These are phyloP conservation scores for Corynespora cassiicola DNA, from an alignment of 2,329 filamentous ascomycete species.

Conservation along the genomic window DNA sequence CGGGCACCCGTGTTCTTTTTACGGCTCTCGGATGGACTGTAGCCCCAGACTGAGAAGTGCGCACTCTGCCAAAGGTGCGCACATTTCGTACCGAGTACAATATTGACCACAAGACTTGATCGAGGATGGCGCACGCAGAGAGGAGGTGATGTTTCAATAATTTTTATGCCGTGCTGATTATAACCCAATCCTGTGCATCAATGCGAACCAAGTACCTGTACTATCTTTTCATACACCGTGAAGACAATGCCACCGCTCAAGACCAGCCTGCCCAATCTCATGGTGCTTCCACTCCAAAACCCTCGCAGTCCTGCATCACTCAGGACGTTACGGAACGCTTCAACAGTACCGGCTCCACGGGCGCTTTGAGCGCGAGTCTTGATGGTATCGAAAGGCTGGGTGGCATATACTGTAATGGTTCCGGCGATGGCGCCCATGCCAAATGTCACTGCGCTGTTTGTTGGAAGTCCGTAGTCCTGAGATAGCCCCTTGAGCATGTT, in stretches of 20 bases:
- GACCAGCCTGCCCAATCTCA: slow-evolving; percentile 34
- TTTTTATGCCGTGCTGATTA: too few relatives aligned
- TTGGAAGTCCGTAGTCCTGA: slow-evolving; percentile 21
- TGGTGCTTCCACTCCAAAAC: slow-evolving; percentile 40
- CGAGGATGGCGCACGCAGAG: too few relatives aligned
- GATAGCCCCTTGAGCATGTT: slow-evolving; percentile 52
- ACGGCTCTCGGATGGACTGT: too few relatives aligned
- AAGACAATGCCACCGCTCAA: slow-evolving; percentile 41
- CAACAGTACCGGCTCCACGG: slow-evolving; percentile 28
- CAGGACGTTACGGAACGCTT: slow-evolving; percentile 30
- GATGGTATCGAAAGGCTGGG: slow-evolving; percentile 53
- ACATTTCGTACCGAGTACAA: too few relatives aligned
- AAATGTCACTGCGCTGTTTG: slow-evolving; percentile 31
- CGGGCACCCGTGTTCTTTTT: too few relatives aligned
- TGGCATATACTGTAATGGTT: slow-evolving; percentile 47
- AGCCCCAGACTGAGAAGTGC: too few relatives aligned
- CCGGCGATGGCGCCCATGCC: slow-evolving; percentile 36
- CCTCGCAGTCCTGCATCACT: slow-evolving; percentile 27
- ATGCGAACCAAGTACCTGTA: slow-evolving; percentile 10
- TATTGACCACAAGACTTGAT: too few relatives aligned
- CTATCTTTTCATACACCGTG: slow-evolving; percentile 39
- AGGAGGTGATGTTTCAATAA: too few relatives aligned
- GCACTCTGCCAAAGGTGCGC: too few relatives aligned
- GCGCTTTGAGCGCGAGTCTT: slow-evolving; percentile 49
- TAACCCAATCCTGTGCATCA: too few relatives aligned